These are phyloP conservation scores for Scutellaria barbata DNA, from an alignment of 257 asterid genomes.

Conservation along the genomic window DNA sequence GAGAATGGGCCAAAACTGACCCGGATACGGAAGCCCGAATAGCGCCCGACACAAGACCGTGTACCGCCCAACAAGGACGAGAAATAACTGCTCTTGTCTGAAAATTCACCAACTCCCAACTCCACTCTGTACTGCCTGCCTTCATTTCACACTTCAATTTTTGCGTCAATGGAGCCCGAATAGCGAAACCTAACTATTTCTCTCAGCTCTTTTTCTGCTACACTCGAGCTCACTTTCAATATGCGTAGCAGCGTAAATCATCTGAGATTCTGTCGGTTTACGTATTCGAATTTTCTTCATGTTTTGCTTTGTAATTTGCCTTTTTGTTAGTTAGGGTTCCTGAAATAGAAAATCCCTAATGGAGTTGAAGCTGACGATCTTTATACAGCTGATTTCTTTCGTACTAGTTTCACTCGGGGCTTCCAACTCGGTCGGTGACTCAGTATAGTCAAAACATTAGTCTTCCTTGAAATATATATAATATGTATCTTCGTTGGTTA, in stretches of 20 bases:
- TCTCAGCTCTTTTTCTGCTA: slow-evolving; percentile 12
- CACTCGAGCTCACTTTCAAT: slow-evolving; percentile 21
- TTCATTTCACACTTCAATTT: slow-evolving; percentile 31
- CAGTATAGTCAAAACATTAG: slow-evolving; percentile 26
- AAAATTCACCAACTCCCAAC: slow-evolving; percentile 41
- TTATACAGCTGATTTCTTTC: slow-evolving; percentile 39
- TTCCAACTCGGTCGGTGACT: slow-evolving; percentile 44
- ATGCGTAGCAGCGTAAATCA: slow-evolving; percentile 29
- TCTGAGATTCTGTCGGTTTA: slow-evolving; percentile 18
- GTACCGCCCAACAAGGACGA: slow-evolving; percentile 19
- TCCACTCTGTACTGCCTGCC: slow-evolving; percentile 27
- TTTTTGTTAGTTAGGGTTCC: slow-evolving; percentile 32
- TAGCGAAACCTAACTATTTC: slow-evolving; percentile 19
- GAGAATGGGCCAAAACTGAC: neutral
- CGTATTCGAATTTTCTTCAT: slow-evolving; percentile 14
- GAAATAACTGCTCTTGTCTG: slow-evolving; percentile 45
- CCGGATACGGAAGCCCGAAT: neutral
- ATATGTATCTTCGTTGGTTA: neutral
- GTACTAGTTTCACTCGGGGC: slow-evolving; percentile 43
- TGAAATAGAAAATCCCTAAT: slow-evolving; percentile 28
- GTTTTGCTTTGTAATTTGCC: slow-evolving; percentile 16
- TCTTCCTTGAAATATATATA: neutral
- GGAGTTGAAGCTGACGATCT: slow-evolving; percentile 35
- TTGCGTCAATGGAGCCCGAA: slow-evolving; percentile 28
- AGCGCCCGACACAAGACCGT: slow-evolving; percentile 12